Evolutionary conservation across 805 yeast genomes (phyloP), one percentile per base, ranked within the genome.

Genomic region (Torulaspora maleeae): DNA sequence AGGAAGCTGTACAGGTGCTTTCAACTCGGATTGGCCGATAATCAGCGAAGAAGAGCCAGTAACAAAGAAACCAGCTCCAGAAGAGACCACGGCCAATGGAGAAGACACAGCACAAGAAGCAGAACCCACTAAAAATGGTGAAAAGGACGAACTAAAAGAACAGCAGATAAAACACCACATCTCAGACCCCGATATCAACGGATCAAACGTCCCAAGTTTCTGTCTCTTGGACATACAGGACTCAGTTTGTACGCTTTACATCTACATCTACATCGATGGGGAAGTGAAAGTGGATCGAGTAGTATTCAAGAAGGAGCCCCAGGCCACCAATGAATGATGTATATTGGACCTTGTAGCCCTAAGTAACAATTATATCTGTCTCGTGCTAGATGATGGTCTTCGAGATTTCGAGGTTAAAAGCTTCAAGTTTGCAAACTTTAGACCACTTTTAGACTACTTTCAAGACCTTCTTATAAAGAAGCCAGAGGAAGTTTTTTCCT

Each of bases 1-100:
- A 0, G 99, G 99, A 0, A 84, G 95, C 60, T 95, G 95, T 34
- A 90, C 97, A 0, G 99, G 99, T 20, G 96, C 97, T 0, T 79
- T 76, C 53, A 75, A 76, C 35, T 76, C 85, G 27, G 83, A 81
- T 57, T 79, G 81, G 68, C 81, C 81, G 4, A 53, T 64, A 22
- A 58, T 55, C 1, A 63, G 63, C 27, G 66, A 65, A 20, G 57
- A 52, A 15, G 56, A 49, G 19, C 36, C 25, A 2, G 54, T 13
- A 67, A 54, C 27, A 51, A 61, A 16, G 60, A 40, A 17, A 27
- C 44, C n/a, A 58, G 16, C 45, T 59, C 43, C 34, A 11, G 43
- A 39, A 9, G 38, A 28, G 4, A 15, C 25, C 6, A 28, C 28
- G 19, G 47, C 38, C 20, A 50, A 39, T 8, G 43, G 16, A 15